Percentiles rank a stretch among this genome's conserved stretches.
These are phyloP conservation scores for Populus hybrid DNA, from an alignment of 441 rosid genomes.

Conservation along the genomic window DNA sequence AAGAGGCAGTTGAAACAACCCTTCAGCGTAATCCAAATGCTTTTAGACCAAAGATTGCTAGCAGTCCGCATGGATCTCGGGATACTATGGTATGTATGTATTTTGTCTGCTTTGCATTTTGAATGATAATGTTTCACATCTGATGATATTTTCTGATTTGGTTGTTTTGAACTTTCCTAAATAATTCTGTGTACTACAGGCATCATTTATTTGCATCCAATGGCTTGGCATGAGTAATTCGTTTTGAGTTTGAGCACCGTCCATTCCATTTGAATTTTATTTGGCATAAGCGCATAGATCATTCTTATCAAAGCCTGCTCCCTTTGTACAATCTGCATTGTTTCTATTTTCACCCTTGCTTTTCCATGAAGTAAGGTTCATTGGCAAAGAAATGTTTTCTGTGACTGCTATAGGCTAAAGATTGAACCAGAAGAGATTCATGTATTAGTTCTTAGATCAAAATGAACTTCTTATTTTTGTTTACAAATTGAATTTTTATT, in stretches of 20 bases:
- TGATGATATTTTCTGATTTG: not conserved
- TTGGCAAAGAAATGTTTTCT: not conserved
- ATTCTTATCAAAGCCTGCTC: not conserved
- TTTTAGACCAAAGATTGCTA: conserved; percentile 85
- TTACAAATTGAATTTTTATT: not conserved
- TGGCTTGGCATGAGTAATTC: not conserved
- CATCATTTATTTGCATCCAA: not conserved
- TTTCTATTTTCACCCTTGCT: not conserved
- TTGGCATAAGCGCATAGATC: not conserved
- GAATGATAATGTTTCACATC: not conserved
- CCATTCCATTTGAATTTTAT: not conserved
- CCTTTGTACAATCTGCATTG: not conserved
- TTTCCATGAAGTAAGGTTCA: not conserved
- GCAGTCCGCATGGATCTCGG: conserved; percentile 65
- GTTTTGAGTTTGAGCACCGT: not conserved
- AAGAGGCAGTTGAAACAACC: conserved; percentile 66
- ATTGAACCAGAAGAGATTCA: not conserved
- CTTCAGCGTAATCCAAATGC: conserved; percentile 88
- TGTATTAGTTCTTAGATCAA: not conserved
- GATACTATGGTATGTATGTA: conserved; percentile 49
- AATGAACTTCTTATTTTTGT: not conserved
- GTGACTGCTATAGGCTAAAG: not conserved
- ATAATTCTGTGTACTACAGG: not conserved
- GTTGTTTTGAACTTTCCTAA: not conserved
- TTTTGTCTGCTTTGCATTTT: not conserved